Base-by-base conservation (phyloP, 768 basidiomycete genomes). In the Neoboletus magnificus region DNA sequence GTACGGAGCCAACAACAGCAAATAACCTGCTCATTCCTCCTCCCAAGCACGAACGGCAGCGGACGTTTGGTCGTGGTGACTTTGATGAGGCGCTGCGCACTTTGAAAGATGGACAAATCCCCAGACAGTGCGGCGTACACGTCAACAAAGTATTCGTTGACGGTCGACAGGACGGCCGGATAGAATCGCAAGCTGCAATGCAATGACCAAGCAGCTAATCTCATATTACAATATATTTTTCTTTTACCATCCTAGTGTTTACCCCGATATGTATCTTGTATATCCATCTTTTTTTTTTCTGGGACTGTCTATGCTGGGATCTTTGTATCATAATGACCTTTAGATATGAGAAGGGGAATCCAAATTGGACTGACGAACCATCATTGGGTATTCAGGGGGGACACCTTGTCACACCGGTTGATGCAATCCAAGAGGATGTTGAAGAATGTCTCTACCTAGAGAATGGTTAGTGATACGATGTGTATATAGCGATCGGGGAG, bases 21-120 rank as follows among this genome's bases (percentile, higher is more conserved):
- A 55, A 63, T 9, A 69, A 70, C 33, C 57, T 64, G 5, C 65
- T 76, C 9, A 69, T 57, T 15, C 79, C 80, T 1, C 76, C 80
- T 50, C 72, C 76, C 5, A 69, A 73, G 27, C 75, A 78, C 45
- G 68, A 69, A 29, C 79, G 77, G 40, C 74, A 72, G 48, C 74
- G 73, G 33, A 86, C 90, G 2, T 66, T 90, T 57, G 84, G 86
- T 8, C 82, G 86, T 36, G 93, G 93, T 11, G 87, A 88, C 52
- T 72, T 96, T 32, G 93, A 98, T 60, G 82, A 89, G 63, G 89
- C 89, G 2, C 87, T 98, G 39, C 84, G 89, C 18, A 92, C 86
- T 57, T 81, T 93, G 76, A 81, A 82, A 42, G 82, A 80, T 46
- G 92, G 85, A 35, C 82, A 62, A 5, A 60, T 58, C 9, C 55